Evolutionary conservation across 2,329 filamentous ascomycete genomes (phyloP), one percentile per base, ranked within the genome.

Genomic region (Colletotrichum aenigma): DNA sequence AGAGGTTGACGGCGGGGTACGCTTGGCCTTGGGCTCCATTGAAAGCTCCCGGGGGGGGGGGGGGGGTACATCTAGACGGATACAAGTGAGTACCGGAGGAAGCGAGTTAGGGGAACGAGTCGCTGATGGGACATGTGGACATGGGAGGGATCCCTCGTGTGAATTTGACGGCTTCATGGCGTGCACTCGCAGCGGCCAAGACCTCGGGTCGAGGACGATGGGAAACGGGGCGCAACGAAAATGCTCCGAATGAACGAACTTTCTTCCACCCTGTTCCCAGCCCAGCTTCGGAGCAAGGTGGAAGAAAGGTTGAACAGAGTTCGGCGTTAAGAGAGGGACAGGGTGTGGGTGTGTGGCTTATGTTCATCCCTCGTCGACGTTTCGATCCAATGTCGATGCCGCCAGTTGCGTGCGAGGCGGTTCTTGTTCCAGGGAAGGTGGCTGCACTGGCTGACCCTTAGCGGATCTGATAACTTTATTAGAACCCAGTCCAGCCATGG

Each of bases 401-500:
- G 36, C 16, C 64, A 66, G 26, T 52, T 26, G 65, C 78, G 80
- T 80, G 78, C 79, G 34, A 16, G 26, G 26, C 34, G 55, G 9
- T 34, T 30, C 56, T 75, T 66, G 56, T 52, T 48, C 26, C 62
- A 64, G 64, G 69, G 30, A 58, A 72, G 69, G n/a, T 71, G 69
- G 68, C 61, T 71, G 61, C 71, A 66, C 26, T 60, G 68, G 24
- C 60, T 71, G 43, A 32, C 18, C 26, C 62, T 62, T 32, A 74
- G 78, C 82, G 82, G 83, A 84, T 84, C 83, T 79, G 83, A 84
- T 84, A 84, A 83, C 82, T 83, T 81, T 82, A 83, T 78, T 70
- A 52, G 75, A 70, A 48, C 69, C 66, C 38, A 48, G 43, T 73
- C 34, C 48, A 34, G 70, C 18, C 18, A 58, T 52, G 62, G n/a